phyloP scores from a whole-genome alignment of 2,329 filamentous ascomycete species.

The Colletotrichum echinochloae region DNA sequence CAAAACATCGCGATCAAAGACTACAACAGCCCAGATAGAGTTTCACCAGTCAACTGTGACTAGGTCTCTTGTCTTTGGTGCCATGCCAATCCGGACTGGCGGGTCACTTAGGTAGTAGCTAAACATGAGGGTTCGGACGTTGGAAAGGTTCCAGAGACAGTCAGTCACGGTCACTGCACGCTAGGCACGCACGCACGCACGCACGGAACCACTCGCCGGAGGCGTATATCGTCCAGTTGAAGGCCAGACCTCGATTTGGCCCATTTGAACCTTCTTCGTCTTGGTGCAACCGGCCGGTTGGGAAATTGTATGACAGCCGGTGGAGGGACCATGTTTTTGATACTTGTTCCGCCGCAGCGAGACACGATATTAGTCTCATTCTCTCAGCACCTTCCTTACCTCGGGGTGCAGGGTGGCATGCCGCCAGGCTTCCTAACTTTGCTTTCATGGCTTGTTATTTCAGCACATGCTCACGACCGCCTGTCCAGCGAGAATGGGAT shows the following conservation, averaged over 20 bases:
- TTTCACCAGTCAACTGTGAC: slow-evolving; percentile 19
- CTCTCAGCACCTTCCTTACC: slow-evolving; percentile 23
- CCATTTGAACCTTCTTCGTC: slow-evolving; percentile 17
- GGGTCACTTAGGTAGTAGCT: slow-evolving; percentile 30
- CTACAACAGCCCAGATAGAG: slow-evolving; percentile 18
- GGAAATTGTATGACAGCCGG: slow-evolving; percentile 25
- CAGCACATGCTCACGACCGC: slow-evolving; percentile 3
- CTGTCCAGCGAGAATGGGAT: neutral
- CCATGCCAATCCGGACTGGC: slow-evolving; percentile 36
- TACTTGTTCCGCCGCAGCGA: slow-evolving; percentile 20
- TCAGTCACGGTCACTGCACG: slow-evolving; percentile 23
- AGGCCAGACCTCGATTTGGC: slow-evolving; percentile 9
- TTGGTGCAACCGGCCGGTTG: slow-evolving; percentile 39
- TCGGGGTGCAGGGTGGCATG: slow-evolving; percentile 18
- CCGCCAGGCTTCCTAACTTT: slow-evolving; percentile 1
- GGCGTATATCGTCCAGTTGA: slow-evolving; percentile 35
- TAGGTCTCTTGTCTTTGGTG: slow-evolving; percentile 34
- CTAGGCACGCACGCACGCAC: no score
- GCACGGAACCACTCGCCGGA: slow-evolving; percentile 14
- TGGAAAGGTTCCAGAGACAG: slow-evolving; percentile 33
- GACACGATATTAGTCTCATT: slow-evolving; percentile 27
- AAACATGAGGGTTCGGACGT: slow-evolving; percentile 30
- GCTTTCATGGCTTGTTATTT: neutral
- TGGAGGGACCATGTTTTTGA: slow-evolving; percentile 6
- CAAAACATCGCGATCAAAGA: slow-evolving; percentile 13